Evolutionary conservation across 768 basidiomycete species (phyloP).

Genomic region (Auricularia cornea): DNA sequence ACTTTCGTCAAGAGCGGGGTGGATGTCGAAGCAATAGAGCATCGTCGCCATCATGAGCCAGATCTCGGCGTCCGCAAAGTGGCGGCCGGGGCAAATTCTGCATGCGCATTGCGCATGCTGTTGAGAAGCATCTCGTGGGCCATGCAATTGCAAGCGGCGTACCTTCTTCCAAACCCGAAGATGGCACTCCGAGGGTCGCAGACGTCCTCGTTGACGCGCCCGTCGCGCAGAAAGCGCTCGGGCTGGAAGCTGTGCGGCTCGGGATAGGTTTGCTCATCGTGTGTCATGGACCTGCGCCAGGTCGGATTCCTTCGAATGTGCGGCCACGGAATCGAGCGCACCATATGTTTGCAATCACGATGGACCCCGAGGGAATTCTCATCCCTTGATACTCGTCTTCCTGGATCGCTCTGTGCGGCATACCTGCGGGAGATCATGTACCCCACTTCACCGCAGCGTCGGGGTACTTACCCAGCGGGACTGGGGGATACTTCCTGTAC

Average conservation of each 20-base stretch:
- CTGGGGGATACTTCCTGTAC: constrained; percentile 38
- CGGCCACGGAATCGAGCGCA: no score
- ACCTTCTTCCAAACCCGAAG: constrained; percentile 32
- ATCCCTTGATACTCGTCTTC: neutral
- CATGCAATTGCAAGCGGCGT: no score
- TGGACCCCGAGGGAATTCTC: neutral
- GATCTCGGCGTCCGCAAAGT: constrained; percentile 9
- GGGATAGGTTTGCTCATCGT: constrained; percentile 28
- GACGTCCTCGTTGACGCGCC: constrained; percentile 18
- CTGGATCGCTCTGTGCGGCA: no score
- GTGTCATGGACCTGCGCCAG: no score
- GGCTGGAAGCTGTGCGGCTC: constrained; percentile 35
- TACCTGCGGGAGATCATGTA: neutral
- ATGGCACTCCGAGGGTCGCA: constrained; percentile 24
- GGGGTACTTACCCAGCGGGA: constrained; percentile 18
- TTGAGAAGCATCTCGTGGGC: no score
- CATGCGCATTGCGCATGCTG: no score
- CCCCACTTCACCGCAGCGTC: no score
- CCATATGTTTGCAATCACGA: neutral
- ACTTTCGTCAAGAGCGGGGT: no score
- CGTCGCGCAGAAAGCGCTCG: constrained; percentile 31
- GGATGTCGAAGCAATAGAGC: constrained; percentile 13
- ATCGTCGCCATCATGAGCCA: constrained; percentile 10
- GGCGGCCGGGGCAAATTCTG: constrained; percentile 14
- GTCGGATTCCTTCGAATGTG: no score